A percentile compares a stretch with the other conserved stretches of the same genome.
These are phyloP conservation scores for Aureobasidium sp. DNA, from an alignment of 2,329 filamentous ascomycete genomes.

Conservation along the genomic window DNA sequence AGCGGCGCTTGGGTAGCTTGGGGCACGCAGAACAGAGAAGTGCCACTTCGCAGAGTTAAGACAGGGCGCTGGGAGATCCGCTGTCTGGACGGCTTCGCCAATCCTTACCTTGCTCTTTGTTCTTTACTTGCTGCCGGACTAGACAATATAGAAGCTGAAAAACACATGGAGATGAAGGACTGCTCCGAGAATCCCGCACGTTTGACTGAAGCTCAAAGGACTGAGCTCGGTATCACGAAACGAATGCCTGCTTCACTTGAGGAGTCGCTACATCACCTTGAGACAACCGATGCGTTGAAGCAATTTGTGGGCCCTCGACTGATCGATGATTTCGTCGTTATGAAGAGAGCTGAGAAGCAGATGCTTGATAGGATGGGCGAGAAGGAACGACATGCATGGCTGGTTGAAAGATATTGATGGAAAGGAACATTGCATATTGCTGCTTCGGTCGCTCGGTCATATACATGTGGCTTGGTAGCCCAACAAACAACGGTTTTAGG, in stretches of 20 bases:
- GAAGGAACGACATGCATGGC: constrained; percentile 45
- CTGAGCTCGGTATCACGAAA: constrained; percentile 43
- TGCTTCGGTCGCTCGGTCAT: not conserved
- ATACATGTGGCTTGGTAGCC: not conserved
- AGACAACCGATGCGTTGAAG: constrained; percentile 38
- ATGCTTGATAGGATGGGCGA: constrained; percentile 42
- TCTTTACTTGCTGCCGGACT: constrained; percentile 53
- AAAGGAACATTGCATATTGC: not conserved
- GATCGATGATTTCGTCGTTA: constrained; percentile 46
- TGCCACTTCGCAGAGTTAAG: constrained; percentile 59
- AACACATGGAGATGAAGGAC: constrained; percentile 43
- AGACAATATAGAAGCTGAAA: constrained; percentile 41
- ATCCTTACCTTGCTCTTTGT: constrained; percentile 62
- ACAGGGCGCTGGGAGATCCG: constrained; percentile 70
- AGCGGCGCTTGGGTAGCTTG: constrained; percentile 72
- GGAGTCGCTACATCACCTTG: constrained; percentile 47
- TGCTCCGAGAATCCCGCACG: constrained; percentile 43
- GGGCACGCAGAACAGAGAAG: constrained; percentile 75
- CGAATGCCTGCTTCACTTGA: constrained; percentile 47
- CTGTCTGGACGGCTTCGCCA: constrained; percentile 68
- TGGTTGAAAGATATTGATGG: constrained; percentile 57
- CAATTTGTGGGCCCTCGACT: constrained; percentile 41
- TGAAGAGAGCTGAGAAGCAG: constrained; percentile 52
- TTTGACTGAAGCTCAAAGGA: constrained; percentile 40
- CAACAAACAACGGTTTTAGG: not conserved